Percentiles rank a stretch among this genome's conserved stretches.
Conservation (phyloP, 371 early-diverging fungal species). For the Rhizomucor miehei region DNA sequence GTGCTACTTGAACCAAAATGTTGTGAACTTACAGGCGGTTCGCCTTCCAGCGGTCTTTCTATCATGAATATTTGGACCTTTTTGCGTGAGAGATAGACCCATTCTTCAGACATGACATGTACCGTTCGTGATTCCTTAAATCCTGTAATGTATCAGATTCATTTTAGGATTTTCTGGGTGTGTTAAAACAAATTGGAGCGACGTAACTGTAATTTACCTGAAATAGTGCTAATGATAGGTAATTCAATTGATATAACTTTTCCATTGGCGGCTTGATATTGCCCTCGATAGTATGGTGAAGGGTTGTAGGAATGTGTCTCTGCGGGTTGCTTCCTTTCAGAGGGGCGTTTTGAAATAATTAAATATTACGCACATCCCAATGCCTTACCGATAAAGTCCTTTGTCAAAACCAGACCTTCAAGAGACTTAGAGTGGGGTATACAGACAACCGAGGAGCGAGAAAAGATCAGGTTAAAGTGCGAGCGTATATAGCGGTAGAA, state of each 20-base stretch:
- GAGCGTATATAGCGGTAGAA: constrained; percentile 44
- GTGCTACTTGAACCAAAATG: constrained; percentile 6
- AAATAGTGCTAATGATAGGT: constrained; percentile 45
- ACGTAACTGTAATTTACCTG: constrained; percentile 45
- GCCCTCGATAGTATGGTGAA: constrained; percentile 60
- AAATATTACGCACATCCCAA: neutral
- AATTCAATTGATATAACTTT: constrained; percentile 56
- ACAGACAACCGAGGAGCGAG: constrained; percentile 51
- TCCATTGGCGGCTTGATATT: constrained; percentile 53
- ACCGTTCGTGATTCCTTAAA: constrained; percentile 54
- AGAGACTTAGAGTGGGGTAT: constrained; percentile 56
- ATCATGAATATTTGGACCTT: constrained; percentile 49
- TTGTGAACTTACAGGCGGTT: constrained; percentile 7
- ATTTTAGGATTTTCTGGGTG: neutral
- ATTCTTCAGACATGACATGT: constrained; percentile 53
- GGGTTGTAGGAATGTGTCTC: constrained; percentile 59
- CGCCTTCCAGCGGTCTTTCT: constrained; percentile 57
- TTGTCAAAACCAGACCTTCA: constrained; percentile 49
- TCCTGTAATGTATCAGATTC: constrained; percentile 25
- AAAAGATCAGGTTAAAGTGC: constrained; percentile 40
- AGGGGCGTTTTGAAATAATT: no score
- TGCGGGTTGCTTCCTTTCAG: constrained; percentile 11
- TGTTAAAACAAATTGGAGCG: neutral
- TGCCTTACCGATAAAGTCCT: constrained; percentile 52
- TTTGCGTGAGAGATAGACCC: constrained; percentile 44